Evolutionary conservation across 768 basidiomycete genomes (phyloP).

Genomic region (Psilocybe azurescens): DNA sequence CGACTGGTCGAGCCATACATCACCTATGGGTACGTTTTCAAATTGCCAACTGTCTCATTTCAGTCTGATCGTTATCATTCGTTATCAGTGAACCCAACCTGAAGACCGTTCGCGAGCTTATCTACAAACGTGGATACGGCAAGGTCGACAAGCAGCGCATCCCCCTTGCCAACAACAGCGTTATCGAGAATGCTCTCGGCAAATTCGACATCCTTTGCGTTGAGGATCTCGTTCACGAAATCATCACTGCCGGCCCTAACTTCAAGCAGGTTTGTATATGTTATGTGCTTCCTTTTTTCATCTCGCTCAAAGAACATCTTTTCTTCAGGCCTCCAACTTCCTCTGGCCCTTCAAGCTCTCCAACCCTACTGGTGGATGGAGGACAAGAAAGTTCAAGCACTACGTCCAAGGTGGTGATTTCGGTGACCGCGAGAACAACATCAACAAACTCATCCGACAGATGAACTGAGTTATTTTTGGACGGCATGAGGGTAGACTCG

Average conservation of each 20-base stretch:
- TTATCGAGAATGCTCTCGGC: constrained; percentile 91
- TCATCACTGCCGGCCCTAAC: constrained; percentile 93
- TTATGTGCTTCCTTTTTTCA: not conserved
- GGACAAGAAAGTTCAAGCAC: constrained; percentile 97
- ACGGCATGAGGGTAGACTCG: constrained; percentile 17
- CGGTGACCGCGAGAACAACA: constrained; percentile 95
- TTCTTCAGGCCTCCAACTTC: constrained; percentile 82
- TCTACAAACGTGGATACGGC: constrained; percentile 99
- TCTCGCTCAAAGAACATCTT: constrained; percentile 8
- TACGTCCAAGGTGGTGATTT: constrained; percentile 96
- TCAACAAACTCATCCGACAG: constrained; percentile 96
- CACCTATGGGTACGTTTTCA: constrained; percentile 78
- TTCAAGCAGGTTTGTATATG: constrained; percentile 87
- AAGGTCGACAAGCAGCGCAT: constrained; percentile 98
- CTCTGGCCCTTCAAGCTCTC: constrained; percentile 99
- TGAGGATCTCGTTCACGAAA: constrained; percentile 98
- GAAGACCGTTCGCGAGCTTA: constrained; percentile 94
- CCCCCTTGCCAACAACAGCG: constrained; percentile 89
- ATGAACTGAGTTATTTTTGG: constrained; percentile 68
- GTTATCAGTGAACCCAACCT: constrained; percentile 88
- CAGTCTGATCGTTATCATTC: constrained; percentile 1
- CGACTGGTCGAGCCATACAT: constrained; percentile 97
- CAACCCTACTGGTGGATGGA: constrained; percentile 99
- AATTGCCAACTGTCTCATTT: not conserved
- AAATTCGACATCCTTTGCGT: constrained; percentile 96